phyloP scores from a whole-genome alignment of 805 yeast species.

The Clavispora vitiphila region DNA sequence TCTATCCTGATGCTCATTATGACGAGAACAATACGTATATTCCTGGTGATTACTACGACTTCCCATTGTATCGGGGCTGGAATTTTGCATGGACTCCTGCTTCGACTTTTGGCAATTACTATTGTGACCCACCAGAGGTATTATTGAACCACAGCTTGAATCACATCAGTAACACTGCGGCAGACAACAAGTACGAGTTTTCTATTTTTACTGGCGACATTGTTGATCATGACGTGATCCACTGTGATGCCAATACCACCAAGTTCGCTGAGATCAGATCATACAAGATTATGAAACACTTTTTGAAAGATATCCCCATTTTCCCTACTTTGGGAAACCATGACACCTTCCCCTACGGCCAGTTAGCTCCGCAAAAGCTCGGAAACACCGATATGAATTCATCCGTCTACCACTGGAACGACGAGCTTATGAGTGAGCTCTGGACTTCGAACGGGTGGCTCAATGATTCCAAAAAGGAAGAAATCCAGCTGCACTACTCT shows the following conservation, averaged over 20 bases:
- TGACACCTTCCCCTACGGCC: constrained; percentile 70
- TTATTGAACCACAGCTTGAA: constrained; percentile 55
- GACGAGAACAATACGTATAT: constrained; percentile 20
- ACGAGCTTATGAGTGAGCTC: constrained; percentile 31
- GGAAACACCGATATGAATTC: constrained; percentile 12
- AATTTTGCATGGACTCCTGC: constrained; percentile 46
- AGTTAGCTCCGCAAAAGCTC: constrained; percentile 45
- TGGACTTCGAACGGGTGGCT: constrained; percentile 38
- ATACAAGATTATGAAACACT: constrained; percentile 54
- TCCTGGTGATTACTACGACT: constrained; percentile 32
- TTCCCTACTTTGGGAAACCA: constrained; percentile 66
- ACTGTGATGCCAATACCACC: constrained; percentile 54
- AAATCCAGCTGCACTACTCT: constrained; percentile 47
- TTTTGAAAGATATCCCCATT: constrained; percentile 49
- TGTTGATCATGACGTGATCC: constrained; percentile 60
- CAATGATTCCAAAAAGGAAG: constrained; percentile 18
- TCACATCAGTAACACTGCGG: constrained; percentile 31
- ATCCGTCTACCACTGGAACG: constrained; percentile 33
- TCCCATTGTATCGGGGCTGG: constrained; percentile 21
- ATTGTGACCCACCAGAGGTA: constrained; percentile 63
- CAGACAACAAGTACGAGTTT: constrained; percentile 46
- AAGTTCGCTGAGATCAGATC: constrained; percentile 69
- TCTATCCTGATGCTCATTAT: constrained; percentile 30
- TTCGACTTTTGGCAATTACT: constrained; percentile 54
- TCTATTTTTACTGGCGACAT: constrained; percentile 70